Evolutionary conservation across 176 grass and related monocot genomes (phyloP).

Genomic region (bread wheat (Triticum aestivum)): DNA sequence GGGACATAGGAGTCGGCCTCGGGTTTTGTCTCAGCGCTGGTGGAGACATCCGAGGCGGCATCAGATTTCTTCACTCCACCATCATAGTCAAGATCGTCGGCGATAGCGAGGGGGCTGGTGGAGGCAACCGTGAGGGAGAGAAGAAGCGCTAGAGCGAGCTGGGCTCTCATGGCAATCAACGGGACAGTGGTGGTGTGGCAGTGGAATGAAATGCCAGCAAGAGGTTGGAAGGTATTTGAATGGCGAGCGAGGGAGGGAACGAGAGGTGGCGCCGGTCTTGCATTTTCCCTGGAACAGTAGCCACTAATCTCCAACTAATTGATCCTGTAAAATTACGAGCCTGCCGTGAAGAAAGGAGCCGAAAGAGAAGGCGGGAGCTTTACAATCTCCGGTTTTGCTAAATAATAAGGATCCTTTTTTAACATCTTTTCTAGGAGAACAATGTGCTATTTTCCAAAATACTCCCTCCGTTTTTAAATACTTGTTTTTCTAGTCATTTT

Average conservation of each 20-base stretch:
- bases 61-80: neutral
- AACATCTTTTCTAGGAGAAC: neutral
- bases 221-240: conserved; percentile 10
- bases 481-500: too few relatives aligned
- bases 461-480: too few relatives aligned
- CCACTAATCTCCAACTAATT: neutral
- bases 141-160: conserved; percentile 20
- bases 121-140: conserved; percentile 1
- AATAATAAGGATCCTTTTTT: neutral
- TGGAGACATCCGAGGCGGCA: neutral
- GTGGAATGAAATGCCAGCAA: neutral
- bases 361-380: neutral
- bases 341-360: conserved; percentile 8
- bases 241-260: neutral
- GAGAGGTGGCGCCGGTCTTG: neutral
- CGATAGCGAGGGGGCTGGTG: neutral
- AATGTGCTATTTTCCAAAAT: neutral
- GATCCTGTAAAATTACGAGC: neutral
- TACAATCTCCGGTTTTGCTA: neutral
- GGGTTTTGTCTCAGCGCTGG: neutral
- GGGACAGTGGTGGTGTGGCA: neutral
- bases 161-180: conserved; percentile 2
- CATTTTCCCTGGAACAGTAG: conserved; percentile 9
- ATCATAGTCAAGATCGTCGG: neutral
- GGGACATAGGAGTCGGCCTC: neutral